Evolutionary conservation across 805 yeast species (phyloP).

Genomic region (Saccharomyces cerevisiae): DNA sequence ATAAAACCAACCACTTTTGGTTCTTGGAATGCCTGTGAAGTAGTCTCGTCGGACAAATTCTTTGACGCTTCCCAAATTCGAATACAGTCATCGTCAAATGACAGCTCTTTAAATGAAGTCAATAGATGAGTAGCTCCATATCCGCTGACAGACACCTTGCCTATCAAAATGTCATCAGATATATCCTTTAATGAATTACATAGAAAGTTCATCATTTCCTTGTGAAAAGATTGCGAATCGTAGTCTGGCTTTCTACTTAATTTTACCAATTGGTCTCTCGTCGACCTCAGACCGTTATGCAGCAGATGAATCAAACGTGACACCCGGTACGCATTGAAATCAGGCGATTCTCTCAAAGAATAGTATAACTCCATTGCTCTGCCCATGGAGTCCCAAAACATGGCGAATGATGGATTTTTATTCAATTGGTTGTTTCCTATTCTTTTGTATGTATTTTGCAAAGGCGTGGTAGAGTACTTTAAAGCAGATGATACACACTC

Average conservation of each 20-base stretch:
- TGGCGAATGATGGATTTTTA: slow-evolving; percentile 11
- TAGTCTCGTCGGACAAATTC: slow-evolving; percentile 6
- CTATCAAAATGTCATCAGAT: slow-evolving; percentile 39
- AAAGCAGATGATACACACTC: slow-evolving; percentile 13
- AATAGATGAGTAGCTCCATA: slow-evolving; percentile 46
- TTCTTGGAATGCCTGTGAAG: slow-evolving; percentile 37
- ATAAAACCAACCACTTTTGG: slow-evolving; percentile 58
- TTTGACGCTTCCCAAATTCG: slow-evolving; percentile 51
- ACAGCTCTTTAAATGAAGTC: slow-evolving; percentile 49
- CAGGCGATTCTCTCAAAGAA: slow-evolving; percentile 36
- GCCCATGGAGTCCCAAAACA: slow-evolving; percentile 43
- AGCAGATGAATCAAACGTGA: slow-evolving; percentile 40
- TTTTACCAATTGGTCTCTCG: slow-evolving; percentile 42
- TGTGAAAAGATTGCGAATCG: slow-evolving; percentile 45
- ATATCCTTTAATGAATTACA: slow-evolving; percentile 41
- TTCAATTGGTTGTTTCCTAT: slow-evolving; percentile 6
- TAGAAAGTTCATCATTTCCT: slow-evolving; percentile 39
- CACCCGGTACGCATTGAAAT: slow-evolving; percentile 35
- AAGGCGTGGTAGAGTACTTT: slow-evolving; percentile 9
- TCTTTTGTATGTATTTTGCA: slow-evolving; percentile 6
- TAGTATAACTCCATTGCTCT: slow-evolving; percentile 41
- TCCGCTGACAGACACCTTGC: slow-evolving; percentile 34
- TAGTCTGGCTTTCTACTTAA: slow-evolving; percentile 48
- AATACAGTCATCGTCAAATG: slow-evolving; percentile 50
- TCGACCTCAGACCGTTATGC: slow-evolving; percentile 45